Evolutionary conservation across 331 rosid species (phyloP).

Genomic region (Spiraea crenata): DNA sequence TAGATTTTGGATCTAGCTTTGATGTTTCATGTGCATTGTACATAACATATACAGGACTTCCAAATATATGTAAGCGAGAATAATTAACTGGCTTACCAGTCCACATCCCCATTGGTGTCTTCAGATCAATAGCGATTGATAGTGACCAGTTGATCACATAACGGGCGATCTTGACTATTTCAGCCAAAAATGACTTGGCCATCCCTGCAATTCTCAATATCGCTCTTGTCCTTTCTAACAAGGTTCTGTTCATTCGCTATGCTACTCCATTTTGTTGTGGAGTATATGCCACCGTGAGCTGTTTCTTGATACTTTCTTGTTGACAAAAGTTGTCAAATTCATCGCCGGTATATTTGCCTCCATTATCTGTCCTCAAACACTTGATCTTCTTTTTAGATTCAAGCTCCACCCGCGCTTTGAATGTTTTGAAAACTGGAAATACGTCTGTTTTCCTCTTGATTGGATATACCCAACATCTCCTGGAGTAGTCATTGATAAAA

Average conservation of each 20-base stretch:
- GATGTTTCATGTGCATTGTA: background rate
- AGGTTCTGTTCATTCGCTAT: background rate
- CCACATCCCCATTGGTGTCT: background rate
- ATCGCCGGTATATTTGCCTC: too few relatives aligned
- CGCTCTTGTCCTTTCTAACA: background rate
- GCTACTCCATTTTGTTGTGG: background rate
- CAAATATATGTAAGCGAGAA: background rate
- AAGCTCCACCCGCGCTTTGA: background rate
- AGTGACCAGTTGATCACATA: background rate
- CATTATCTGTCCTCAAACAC: background rate
- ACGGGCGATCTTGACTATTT: background rate
- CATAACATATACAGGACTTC: background rate
- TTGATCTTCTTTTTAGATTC: background rate
- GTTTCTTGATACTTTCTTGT: background rate
- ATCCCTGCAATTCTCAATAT: background rate
- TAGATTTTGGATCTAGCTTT: background rate
- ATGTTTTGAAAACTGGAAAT: background rate
- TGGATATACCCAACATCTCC: too few relatives aligned
- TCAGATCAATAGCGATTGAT: background rate
- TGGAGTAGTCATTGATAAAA: background rate
- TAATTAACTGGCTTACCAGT: background rate
- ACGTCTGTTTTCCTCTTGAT: background rate
- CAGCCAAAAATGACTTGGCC: background rate
- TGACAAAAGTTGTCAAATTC: background rate
- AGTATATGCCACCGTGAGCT: background rate